Evolutionary conservation across 345 rosid genomes (phyloP).

Genomic region (Stellera chamaejasme): DNA sequence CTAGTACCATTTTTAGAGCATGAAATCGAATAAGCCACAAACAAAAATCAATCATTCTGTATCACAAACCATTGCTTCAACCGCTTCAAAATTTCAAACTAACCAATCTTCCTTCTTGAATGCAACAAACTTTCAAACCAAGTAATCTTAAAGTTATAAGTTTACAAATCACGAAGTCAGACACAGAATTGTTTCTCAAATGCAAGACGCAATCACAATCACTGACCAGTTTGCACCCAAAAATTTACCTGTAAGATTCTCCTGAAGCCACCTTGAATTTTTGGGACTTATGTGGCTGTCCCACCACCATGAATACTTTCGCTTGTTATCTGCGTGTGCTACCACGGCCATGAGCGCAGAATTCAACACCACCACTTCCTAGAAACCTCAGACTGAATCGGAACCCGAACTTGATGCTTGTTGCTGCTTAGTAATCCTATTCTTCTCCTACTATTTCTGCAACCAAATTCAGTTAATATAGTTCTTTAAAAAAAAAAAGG

Average conservation of each 20-base stretch:
- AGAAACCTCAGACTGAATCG: slow-evolving; percentile 3
- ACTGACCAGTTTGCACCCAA: not conserved
- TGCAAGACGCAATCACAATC: too few species aligned
- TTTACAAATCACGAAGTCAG: too few species aligned
- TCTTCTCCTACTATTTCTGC: slow-evolving; percentile 6
- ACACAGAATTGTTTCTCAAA: too few species aligned
- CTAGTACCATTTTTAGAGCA: too few species aligned
- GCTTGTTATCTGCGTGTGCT: slow-evolving; percentile 36
- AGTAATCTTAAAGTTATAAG: too few species aligned
- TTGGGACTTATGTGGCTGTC: slow-evolving; percentile 93
- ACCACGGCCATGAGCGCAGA: slow-evolving; percentile 41
- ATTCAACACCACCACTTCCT: slow-evolving; percentile 14
- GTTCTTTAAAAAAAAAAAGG: slow-evolving; percentile 11
- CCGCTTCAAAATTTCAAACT: too few species aligned
- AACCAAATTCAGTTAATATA: not conserved
- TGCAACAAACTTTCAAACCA: too few species aligned
- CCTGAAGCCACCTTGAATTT: slow-evolving; percentile 96
- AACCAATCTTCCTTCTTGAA: too few species aligned
- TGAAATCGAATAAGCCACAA: too few species aligned
- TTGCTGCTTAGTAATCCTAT: slow-evolving; percentile 9
- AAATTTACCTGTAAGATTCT: slow-evolving; percentile 78
- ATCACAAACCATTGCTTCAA: too few species aligned
- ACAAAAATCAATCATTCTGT: too few species aligned
- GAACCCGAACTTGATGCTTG: slow-evolving; percentile 3
- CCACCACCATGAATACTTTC: slow-evolving; percentile 99